Evolutionary conservation across 2,329 filamentous ascomycete genomes (phyloP), one percentile per base, ranked within the genome.

Genomic region (Sporothrix sp.): DNA sequence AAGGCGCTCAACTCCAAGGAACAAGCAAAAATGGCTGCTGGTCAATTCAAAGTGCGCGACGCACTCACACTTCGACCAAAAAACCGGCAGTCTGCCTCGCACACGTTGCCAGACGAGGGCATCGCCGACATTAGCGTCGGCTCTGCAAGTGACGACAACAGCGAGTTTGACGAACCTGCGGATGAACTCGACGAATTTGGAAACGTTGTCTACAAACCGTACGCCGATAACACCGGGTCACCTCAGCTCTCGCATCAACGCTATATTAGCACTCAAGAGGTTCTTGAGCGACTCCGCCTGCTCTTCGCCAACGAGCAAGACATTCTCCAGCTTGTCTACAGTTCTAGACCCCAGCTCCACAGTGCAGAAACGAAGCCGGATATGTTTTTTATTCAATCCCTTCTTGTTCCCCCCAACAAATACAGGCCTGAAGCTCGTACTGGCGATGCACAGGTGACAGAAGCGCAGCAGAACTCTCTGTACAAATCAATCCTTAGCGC

Each of bases 361-460:
- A 68, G 73, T 33, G 68, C 68, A 7, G 70, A 70, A 16, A 71
- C 88, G n/a, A 81, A 72, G 2, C 79, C 87, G 1, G 86, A 95
- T 58, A 95, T 97, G 82, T 97, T 98, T 69, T 98, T 98, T 68
- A 74, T 97, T 51, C 82, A 85, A 51, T 84, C 82, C 32, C 72
- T 98, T 48, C 73, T 97, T 13, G 88, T 98, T 0, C 89, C 94
- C 2, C 93, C 93, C 2, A 98, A 95, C 64, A 85, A 83, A 59
- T 98, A 85, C 65, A 82, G 93, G 36, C 90, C 93, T 11, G 88
- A 94, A 64, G 87, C 89, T 9, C 78, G 81, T 53, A 90, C 87
- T 27, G 87, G 88, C 39, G 79, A 84, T 32, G 82, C 84, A 38
- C 82, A 89, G 50, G 85, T 97, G 56, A 80, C 88, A 23, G 93